Percentiles rank a stretch among this genome's conserved stretches.
Evolutionary conservation across 345 rosid species (phyloP).

Genomic region (Orychophragmus violaceus): DNA sequence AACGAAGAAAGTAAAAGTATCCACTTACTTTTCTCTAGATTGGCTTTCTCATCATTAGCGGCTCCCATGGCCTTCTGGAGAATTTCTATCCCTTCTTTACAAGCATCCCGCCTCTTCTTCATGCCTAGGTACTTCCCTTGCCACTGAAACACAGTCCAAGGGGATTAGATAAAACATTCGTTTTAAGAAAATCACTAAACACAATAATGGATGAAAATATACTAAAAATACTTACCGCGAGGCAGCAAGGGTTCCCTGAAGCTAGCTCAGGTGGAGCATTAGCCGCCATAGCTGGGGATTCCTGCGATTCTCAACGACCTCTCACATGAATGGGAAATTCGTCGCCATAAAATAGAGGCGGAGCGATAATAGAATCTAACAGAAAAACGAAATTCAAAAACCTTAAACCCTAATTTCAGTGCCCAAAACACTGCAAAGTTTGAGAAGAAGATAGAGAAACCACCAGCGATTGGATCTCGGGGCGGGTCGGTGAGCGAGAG

Average conservation of each 20-base stretch:
- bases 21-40: slow-evolving; percentile 52
- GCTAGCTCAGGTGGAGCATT: slow-evolving; percentile 33
- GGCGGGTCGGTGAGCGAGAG: slow-evolving; percentile 17
- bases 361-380: neutral
- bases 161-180: neutral
- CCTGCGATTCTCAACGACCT: neutral
- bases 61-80: slow-evolving; percentile 32
- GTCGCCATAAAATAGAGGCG: neutral
- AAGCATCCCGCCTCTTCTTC: slow-evolving; percentile 41
- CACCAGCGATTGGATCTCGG: neutral
- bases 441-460: neutral
- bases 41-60: slow-evolving; percentile 37
- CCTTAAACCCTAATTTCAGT: slow-evolving; percentile 30
- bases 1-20: too few relatives aligned
- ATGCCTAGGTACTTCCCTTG: slow-evolving; percentile 40
- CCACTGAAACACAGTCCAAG: slow-evolving; percentile 43
- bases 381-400: neutral
- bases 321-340: neutral
- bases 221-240: slow-evolving; percentile 51
- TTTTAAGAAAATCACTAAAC: neutral
- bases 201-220: too few relatives aligned
- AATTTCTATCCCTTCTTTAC: slow-evolving; percentile 42
- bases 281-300: slow-evolving; percentile 24
- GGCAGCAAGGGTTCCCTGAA: slow-evolving; percentile 48
- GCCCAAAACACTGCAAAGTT: neutral